Percentiles rank a stretch among this genome's conserved stretches.
These are phyloP conservation scores for Lanmaoa pseudosensibilis DNA, from an alignment of 768 basidiomycete genomes.

Conservation along the genomic window DNA sequence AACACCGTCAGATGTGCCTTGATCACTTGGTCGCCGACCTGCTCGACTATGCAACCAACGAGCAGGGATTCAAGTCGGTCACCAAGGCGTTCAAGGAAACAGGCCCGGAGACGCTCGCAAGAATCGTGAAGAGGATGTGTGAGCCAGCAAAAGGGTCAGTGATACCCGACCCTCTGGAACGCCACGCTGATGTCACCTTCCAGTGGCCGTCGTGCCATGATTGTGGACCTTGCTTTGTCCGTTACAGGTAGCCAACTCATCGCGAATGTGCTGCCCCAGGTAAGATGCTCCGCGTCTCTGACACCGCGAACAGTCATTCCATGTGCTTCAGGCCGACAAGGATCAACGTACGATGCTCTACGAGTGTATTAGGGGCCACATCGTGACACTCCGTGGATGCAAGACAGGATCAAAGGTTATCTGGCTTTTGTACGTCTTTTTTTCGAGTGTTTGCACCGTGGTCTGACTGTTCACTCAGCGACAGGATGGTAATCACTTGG, in stretches of 20 bases:
- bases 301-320: slow-evolving; percentile 8
- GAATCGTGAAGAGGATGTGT: slow-evolving; percentile 78
- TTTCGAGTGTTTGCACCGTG: background rate
- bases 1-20: slow-evolving; percentile 73
- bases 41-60: slow-evolving; percentile 75
- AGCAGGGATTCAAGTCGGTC: slow-evolving; percentile 86
- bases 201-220: slow-evolving; percentile 75
- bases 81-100: slow-evolving; percentile 87
- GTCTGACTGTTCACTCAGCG: slow-evolving; percentile 37
- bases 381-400: slow-evolving; percentile 86
- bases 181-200: slow-evolving; percentile 21
- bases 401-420: slow-evolving; percentile 92
- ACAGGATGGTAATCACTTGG: slow-evolving; percentile 48
- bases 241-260: slow-evolving; percentile 85
- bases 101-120: slow-evolving; percentile 71
- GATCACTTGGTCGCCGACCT: slow-evolving; percentile 76
- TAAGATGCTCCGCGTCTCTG: slow-evolving; percentile 32
- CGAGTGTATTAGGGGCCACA: slow-evolving; percentile 84
- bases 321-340: slow-evolving; percentile 65
- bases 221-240: slow-evolving; percentile 83
- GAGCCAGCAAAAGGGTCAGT: slow-evolving; percentile 77
- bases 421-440: slow-evolving; percentile 68
- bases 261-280: slow-evolving; percentile 76
- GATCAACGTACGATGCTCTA: slow-evolving; percentile 81
- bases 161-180: background rate